Conservation (phyloP, 2,329 filamentous ascomycete species). For the Exophiala mesophila region DNA sequence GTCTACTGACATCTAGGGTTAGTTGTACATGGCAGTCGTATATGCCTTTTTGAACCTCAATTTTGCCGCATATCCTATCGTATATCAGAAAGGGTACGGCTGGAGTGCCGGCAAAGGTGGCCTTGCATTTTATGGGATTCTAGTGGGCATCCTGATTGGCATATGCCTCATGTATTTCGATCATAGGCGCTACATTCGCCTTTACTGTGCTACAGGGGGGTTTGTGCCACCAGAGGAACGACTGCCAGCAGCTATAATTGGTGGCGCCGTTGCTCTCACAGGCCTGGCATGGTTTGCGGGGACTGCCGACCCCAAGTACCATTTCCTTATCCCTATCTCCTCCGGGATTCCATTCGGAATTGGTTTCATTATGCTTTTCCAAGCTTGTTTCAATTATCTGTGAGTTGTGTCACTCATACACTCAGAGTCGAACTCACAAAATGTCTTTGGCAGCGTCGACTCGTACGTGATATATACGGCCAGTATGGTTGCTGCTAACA, state of each 20-base stretch:
- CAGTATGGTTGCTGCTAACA: constrained; percentile 40
- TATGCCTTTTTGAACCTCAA: constrained; percentile 48
- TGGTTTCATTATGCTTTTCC: constrained; percentile 37
- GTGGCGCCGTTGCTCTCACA: constrained; percentile 49
- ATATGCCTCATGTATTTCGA: constrained; percentile 51
- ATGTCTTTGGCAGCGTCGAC: constrained; percentile 29
- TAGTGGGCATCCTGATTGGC: constrained; percentile 38
- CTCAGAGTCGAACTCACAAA: not conserved
- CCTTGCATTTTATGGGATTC: constrained; percentile 35
- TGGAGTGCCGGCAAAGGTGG: constrained; percentile 38
- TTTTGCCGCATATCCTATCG: constrained; percentile 24
- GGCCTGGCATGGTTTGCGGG: constrained; percentile 58
- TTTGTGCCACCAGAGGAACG: constrained; percentile 43
- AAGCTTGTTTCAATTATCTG: constrained; percentile 38
- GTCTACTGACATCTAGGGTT: not conserved
- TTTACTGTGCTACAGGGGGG: constrained; percentile 35
- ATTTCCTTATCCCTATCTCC: constrained; percentile 35
- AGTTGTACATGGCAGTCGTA: constrained; percentile 57
- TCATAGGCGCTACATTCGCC: constrained; percentile 4
- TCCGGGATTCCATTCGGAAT: constrained; percentile 37
- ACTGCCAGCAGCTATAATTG: constrained; percentile 47
- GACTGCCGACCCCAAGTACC: constrained; percentile 44
- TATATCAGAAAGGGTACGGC: constrained; percentile 42
- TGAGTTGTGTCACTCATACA: constrained; percentile 2
- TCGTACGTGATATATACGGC: constrained; percentile 41